Evolutionary conservation across 202 grass and related monocot species (phyloP), one percentile per base, ranked within the genome.

Genomic region (Eragrostis tef): DNA sequence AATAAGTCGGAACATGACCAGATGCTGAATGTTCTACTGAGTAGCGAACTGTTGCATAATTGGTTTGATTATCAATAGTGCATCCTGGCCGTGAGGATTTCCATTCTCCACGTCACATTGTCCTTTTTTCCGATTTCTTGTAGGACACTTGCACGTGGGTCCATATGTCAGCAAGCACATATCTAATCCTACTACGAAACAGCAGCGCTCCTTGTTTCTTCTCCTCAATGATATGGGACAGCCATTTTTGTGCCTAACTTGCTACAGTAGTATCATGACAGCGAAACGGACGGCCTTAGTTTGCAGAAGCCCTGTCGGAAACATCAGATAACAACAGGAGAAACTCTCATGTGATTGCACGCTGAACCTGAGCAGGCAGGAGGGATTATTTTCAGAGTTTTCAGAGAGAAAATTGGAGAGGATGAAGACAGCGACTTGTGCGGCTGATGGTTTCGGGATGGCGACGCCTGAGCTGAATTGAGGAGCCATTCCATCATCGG

Each of bases 101-200:
- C 74, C 65, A 52, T 85, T 60, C 53, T 70, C 74, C 74, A 21
- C 64, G 53, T 85, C 65, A 41, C 73, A 84, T 21, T 57, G 57
- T 22, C 34, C 49, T 68, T 26, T 11, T 31, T 45, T 72, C 11
- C 39, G 3, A 13, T 49, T 53, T 56, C 27, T 39, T 43, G 22
- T 52, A 12, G 17, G 50, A 16, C 34, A 2, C 24, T 34, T 54
- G 63, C 71, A 67, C 72, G 53, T 75, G 81, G 47, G 36, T 12
- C 48, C 49, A 31, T 43, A 19, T 61, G 6, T 34, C 17, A 71
- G 53, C 71, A 11, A 61, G 17, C 12, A 44, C 24, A 14, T 14
- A 26, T 65, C 31, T 26, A 3, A 12, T 10, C 25, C 9, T 3
- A 31, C 29, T 14, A 69, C n/a, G 52, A 29, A 75, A 67, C 61